These are phyloP conservation scores for Lophiotrema nucula DNA, from an alignment of 495 filamentous ascomycete genomes.

Conservation along the genomic window DNA sequence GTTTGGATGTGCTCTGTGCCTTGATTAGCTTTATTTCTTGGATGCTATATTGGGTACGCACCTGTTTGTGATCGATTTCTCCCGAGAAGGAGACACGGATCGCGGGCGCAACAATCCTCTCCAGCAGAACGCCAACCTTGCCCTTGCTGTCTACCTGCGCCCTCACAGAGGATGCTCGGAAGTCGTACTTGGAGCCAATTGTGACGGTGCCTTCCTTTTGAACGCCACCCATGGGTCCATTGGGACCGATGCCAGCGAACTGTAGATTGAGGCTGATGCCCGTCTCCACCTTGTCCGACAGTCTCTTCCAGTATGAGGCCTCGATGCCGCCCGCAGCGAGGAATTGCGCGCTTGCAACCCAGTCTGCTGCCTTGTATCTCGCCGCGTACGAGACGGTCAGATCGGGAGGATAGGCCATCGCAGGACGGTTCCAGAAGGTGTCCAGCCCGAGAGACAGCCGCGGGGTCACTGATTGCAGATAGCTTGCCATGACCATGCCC, in stretches of 20 bases:
- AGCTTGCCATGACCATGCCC: conserved; percentile 91
- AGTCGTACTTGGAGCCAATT: conserved; percentile 96
- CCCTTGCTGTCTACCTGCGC: conserved; percentile 94
- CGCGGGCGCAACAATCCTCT: conserved; percentile 89
- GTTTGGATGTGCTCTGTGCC: conserved; percentile 83
- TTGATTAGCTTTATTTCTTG: not conserved
- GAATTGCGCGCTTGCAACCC: conserved; percentile 84
- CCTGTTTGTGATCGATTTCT: conserved; percentile 95
- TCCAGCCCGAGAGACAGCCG: conserved; percentile 86
- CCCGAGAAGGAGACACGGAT: conserved; percentile 92
- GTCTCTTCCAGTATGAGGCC: conserved; percentile 89
- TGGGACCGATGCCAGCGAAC: conserved; percentile 63
- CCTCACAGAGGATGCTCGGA: conserved; percentile 88
- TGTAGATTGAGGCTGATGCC: conserved; percentile 92
- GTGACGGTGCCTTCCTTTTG: conserved; percentile 85
- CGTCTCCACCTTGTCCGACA: conserved; percentile 94
- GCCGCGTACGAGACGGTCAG: conserved; percentile 82
- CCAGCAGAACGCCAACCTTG: conserved; percentile 85
- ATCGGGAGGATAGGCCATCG: conserved; percentile 74
- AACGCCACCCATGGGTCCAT: conserved; percentile 49
- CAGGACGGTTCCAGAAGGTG: conserved; percentile 85
- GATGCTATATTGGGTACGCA: conserved; percentile 48
- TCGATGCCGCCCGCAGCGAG: conserved; percentile 80
- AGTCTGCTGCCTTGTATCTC: conserved; percentile 84
- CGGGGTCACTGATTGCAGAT: conserved; percentile 89